A percentile compares a stretch with the other conserved stretches of the same genome.
Evolutionary conservation across 148 eudicot species (phyloP).

Genomic region (Gaultheria prostrata): DNA sequence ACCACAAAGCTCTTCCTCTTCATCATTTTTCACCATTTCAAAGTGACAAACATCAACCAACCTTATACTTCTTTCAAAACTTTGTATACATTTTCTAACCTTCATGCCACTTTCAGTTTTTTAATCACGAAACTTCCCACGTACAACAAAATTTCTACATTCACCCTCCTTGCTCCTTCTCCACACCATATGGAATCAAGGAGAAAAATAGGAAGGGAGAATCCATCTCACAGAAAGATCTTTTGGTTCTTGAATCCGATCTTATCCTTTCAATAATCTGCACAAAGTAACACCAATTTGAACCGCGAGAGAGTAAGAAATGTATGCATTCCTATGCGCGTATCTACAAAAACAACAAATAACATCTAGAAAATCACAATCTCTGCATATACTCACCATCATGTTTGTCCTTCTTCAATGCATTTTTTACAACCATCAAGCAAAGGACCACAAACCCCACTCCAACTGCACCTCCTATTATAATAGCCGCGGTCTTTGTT

Average conservation of each 20-base stretch:
- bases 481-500: constrained; percentile 89
- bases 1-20: constrained; percentile 1
- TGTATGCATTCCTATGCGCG: not conserved
- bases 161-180: constrained; percentile 1
- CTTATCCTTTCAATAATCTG: constrained; percentile 61
- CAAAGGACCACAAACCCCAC: constrained; percentile 78
- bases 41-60: constrained; percentile 14
- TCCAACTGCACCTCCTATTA: constrained; percentile 89
- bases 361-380: not conserved
- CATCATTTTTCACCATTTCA: constrained; percentile 18
- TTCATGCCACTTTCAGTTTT: not conserved
- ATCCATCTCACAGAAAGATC: constrained; percentile 33
- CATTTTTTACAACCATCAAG: constrained; percentile 64
- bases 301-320: constrained; percentile 8
- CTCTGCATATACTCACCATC: constrained; percentile 52
- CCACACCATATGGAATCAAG: not conserved
- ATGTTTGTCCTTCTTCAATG: constrained; percentile 56
- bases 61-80: not conserved
- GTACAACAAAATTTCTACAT: constrained; percentile 14
- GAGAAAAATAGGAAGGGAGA: constrained; percentile 23
- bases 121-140: constrained; percentile 22
- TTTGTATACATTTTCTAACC: not conserved
- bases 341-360: not conserved
- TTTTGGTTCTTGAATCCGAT: constrained; percentile 24
- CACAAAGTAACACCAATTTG: constrained; percentile 32